A percentile compares a stretch with the other conserved stretches of the same genome.
phyloP scores from a whole-genome alignment of 2,329 filamentous ascomycete species.

The Sporothrix schenckii region DNA sequence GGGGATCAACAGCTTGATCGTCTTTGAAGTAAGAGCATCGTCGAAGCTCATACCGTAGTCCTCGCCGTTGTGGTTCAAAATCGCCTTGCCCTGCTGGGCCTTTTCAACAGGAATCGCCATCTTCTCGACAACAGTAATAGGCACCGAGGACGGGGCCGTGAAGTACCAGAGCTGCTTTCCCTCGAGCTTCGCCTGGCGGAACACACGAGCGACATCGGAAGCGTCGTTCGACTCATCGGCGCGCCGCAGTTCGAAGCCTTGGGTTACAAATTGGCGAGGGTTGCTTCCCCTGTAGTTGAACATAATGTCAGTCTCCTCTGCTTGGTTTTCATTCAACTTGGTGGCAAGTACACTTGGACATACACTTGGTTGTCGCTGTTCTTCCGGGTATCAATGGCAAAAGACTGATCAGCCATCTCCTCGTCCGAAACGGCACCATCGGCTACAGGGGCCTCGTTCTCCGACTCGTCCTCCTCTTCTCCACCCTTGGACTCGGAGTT shows the following conservation, averaged over 20 bases:
- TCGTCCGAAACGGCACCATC: constrained; percentile 23
- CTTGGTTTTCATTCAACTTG: no score
- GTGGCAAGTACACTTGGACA: background rate
- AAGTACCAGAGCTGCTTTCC: constrained; percentile 83
- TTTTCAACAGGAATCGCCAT: constrained; percentile 63
- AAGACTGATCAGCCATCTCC: constrained; percentile 45
- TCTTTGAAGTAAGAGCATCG: constrained; percentile 52
- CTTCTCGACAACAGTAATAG: constrained; percentile 68
- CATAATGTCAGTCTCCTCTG: constrained; percentile 38
- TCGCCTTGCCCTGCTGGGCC: constrained; percentile 54
- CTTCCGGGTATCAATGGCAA: constrained; percentile 36
- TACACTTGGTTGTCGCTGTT: constrained; percentile 20
- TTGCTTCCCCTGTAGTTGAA: constrained; percentile 25
- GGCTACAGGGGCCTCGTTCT: background rate
- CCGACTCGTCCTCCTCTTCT: background rate
- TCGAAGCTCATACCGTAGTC: constrained; percentile 64
- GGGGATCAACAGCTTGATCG: constrained; percentile 65
- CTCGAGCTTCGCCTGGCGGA: constrained; percentile 61
- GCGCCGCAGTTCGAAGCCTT: constrained; percentile 59
- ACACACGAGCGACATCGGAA: constrained; percentile 55
- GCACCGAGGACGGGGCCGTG: constrained; percentile 69
- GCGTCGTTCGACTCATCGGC: constrained; percentile 50
- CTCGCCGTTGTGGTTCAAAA: constrained; percentile 65
- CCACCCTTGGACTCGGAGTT: background rate
- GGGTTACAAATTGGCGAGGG: constrained; percentile 51